Evolutionary conservation across 768 basidiomycete species (phyloP).

Genomic region (Boletus edulis): DNA sequence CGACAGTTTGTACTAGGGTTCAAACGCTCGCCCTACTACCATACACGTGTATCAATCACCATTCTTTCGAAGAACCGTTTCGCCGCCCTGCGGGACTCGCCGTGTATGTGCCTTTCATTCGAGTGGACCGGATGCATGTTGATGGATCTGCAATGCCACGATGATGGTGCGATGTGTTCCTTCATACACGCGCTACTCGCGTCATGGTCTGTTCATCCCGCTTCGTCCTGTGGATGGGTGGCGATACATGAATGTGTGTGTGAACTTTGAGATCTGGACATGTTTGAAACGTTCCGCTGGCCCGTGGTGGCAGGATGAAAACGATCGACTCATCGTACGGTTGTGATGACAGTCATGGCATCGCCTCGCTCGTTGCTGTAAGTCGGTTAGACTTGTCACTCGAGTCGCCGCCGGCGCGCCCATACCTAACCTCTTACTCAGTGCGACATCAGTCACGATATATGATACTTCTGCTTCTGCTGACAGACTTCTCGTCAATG

Average conservation of each 20-base stretch:
- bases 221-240: neutral
- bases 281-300: neutral
- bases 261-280: neutral
- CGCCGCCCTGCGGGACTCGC: neutral
- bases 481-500: neutral
- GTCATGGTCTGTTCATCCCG: neutral
- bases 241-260: neutral
- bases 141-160: constrained; percentile 2
- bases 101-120: neutral
- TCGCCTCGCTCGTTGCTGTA: constrained; percentile 4
- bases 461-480: neutral
- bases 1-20: neutral
- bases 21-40: constrained; percentile 3
- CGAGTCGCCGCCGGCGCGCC: too few relatives aligned
- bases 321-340: neutral
- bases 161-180: neutral
- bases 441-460: neutral
- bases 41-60: constrained; percentile 17
- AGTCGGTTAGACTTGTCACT: neutral
- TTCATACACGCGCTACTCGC: neutral
- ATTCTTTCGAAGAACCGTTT: neutral
- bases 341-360: neutral
- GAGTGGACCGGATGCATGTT: neutral
- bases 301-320: neutral
- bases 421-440: too few relatives aligned